Percentiles rank a stretch among this genome's conserved stretches.
These are phyloP conservation scores for Kurtzmaniella fragi DNA, from an alignment of 805 yeast species.

Conservation along the genomic window DNA sequence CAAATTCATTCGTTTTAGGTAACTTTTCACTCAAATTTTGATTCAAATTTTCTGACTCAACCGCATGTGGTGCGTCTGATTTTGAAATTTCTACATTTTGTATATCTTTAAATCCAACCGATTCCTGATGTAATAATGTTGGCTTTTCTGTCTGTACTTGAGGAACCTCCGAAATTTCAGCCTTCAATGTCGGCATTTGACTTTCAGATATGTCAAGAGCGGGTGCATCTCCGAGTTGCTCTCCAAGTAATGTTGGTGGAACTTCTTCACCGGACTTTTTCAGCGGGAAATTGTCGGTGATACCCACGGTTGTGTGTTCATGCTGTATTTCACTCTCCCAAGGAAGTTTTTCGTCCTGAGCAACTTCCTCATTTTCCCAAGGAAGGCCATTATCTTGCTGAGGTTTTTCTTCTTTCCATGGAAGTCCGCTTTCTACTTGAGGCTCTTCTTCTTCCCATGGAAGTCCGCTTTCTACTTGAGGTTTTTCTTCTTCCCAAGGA, in stretches of 20 bases:
- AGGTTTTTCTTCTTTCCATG: slow-evolving; percentile 9
- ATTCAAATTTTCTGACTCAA: too few species aligned
- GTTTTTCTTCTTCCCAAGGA: too few species aligned
- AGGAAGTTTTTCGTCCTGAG: slow-evolving; percentile 8
- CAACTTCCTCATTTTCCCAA: slow-evolving; percentile 3
- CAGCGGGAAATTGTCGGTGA: slow-evolving; percentile 3
- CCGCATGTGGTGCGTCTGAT: too few species aligned
- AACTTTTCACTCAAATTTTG: too few species aligned
- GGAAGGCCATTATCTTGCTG: slow-evolving; percentile 4
- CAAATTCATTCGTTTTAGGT: too few species aligned
- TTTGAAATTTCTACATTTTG: too few species aligned
- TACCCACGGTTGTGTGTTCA: too few species aligned
- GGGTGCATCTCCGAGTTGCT: background rate
- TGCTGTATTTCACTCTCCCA: slow-evolving; percentile 13
- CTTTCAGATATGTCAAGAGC: background rate
- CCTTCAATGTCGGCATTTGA: background rate
- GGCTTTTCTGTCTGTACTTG: slow-evolving; percentile 9
- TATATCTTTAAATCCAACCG: slow-evolving; percentile 10
- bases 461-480: background rate
- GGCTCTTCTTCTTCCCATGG: slow-evolving; percentile 8
- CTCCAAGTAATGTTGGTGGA: background rate
- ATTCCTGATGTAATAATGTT: slow-evolving; percentile 24
- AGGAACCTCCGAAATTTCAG: slow-evolving; percentile 5
- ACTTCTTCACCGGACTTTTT: background rate
- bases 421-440: slow-evolving; percentile 4